phyloP scores from a whole-genome alignment of 2,329 filamentous ascomycete species.

The Pseudonectria buxi region DNA sequence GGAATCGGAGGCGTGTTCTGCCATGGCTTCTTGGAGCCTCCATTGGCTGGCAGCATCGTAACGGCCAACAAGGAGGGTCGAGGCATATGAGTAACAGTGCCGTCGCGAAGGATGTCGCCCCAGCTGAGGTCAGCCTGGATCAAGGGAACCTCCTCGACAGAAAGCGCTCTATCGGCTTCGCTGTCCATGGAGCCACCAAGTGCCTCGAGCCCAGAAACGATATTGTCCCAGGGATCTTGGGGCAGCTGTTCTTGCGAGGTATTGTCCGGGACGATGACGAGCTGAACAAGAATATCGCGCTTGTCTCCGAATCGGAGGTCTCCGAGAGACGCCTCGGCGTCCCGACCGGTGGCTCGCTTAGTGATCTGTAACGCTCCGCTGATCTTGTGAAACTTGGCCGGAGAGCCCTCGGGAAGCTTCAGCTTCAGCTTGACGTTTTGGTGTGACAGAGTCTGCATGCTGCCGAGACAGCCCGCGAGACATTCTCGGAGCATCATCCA shows the following conservation, averaged over 20 bases:
- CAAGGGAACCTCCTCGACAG: slow-evolving; percentile 88
- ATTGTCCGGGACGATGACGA: slow-evolving; percentile 85
- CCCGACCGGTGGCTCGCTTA: slow-evolving; percentile 87
- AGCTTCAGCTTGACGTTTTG: slow-evolving; percentile 97
- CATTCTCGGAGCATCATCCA: slow-evolving; percentile 99
- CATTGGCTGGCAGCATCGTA: slow-evolving; percentile 75
- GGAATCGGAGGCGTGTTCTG: slow-evolving; percentile 73
- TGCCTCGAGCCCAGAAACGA: slow-evolving; percentile 90
- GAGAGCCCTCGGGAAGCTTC: slow-evolving; percentile 88
- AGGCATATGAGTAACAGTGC: slow-evolving; percentile 75
- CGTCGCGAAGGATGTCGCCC: slow-evolving; percentile 88
- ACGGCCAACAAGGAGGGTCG: slow-evolving; percentile 89
- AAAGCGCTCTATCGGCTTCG: slow-evolving; percentile 75
- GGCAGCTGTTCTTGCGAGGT: slow-evolving; percentile 75
- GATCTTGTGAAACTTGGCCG: slow-evolving; percentile 97
- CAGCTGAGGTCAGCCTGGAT: slow-evolving; percentile 93
- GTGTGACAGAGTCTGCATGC: slow-evolving; percentile 90
- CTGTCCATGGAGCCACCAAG: slow-evolving; percentile 81
- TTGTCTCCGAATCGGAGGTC: slow-evolving; percentile 96
- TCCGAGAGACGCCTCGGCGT: slow-evolving; percentile 86
- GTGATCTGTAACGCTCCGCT: slow-evolving; percentile 93
- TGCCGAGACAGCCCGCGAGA: slow-evolving; percentile 84
- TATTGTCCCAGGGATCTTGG: slow-evolving; percentile 94
- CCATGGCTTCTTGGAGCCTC: slow-evolving; percentile 60
- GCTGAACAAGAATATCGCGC: slow-evolving; percentile 83